A percentile compares a stretch with the other conserved stretches of the same genome.
Evolutionary conservation across 805 yeast species (phyloP).

Genomic region (Ogataea methanolica): DNA sequence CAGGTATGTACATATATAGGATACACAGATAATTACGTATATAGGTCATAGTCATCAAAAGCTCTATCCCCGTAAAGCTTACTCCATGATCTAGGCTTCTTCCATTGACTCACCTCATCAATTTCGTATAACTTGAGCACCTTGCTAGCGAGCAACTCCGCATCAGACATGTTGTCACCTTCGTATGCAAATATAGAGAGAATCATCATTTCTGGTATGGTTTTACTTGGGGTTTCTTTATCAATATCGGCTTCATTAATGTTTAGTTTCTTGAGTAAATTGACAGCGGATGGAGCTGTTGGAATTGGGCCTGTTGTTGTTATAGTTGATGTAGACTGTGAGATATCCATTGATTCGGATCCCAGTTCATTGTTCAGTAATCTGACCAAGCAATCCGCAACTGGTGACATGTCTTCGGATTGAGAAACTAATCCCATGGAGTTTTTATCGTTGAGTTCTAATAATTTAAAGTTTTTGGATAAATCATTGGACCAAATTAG

Average conservation of each 20-base stretch:
- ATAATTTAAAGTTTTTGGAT: conserved; percentile 13
- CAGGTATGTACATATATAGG: background rate
- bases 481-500: conserved; percentile 24
- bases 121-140: conserved; percentile 24
- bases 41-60: conserved; percentile 76
- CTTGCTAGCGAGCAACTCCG: conserved; percentile 43
- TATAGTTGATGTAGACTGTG: background rate
- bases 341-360: background rate
- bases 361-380: background rate
- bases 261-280: background rate
- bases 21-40: conserved; percentile 25
- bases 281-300: background rate
- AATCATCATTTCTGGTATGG: conserved; percentile 8
- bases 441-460: conserved; percentile 11
- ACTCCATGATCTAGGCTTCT: conserved; percentile 72
- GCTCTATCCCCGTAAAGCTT: conserved; percentile 79
- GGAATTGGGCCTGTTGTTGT: background rate
- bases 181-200: conserved; percentile 63
- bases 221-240: background rate
- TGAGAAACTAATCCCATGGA: conserved; percentile 5
- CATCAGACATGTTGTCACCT: conserved; percentile 83
- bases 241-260: background rate
- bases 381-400: conserved; percentile 4
- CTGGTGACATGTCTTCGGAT: conserved; percentile 11
- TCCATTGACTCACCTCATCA: conserved; percentile 26